Conservation (phyloP, 495 filamentous ascomycete species). For the Letharia columbiana region DNA sequence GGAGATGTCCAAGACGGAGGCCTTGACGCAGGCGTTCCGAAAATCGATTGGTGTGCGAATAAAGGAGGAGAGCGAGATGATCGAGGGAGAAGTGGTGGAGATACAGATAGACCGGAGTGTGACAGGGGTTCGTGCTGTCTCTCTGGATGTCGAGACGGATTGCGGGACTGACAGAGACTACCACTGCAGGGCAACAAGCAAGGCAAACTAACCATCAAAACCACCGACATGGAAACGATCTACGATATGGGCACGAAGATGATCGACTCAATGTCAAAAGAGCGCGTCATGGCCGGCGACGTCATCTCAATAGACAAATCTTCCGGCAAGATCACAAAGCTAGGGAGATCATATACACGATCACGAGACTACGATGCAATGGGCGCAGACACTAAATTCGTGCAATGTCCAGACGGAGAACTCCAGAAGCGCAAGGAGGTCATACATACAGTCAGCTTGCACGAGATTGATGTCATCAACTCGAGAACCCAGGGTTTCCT, state of each 20-base stretch:
- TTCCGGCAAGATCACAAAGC: slow-evolving; percentile 92
- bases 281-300: slow-evolving; percentile 96
- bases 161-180: slow-evolving; percentile 1
- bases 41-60: slow-evolving; percentile 95
- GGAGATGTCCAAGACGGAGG: slow-evolving; percentile 98
- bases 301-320: slow-evolving; percentile 98
- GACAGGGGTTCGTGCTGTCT: slow-evolving; percentile 55
- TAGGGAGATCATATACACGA: slow-evolving; percentile 85
- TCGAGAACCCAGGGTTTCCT: slow-evolving; percentile 93
- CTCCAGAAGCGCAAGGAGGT: slow-evolving; percentile 96
- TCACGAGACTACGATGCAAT: slow-evolving; percentile 98
- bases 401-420: slow-evolving; percentile 97
- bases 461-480: slow-evolving; percentile 99
- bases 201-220: slow-evolving; percentile 98
- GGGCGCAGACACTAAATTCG: slow-evolving; percentile 96
- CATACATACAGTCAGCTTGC: slow-evolving; percentile 89
- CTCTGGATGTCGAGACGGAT: neutral
- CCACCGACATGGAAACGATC: slow-evolving; percentile 98
- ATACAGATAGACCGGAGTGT: slow-evolving; percentile 98
- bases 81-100: slow-evolving; percentile 98
- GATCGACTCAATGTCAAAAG: slow-evolving; percentile 98
- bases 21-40: slow-evolving; percentile 92
- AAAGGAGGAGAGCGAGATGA: slow-evolving; percentile 97
- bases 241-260: slow-evolving; percentile 99
- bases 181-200: slow-evolving; percentile 68